phyloP scores from a whole-genome alignment of 2,329 filamentous ascomycete genomes.

The Colletotrichum simmondsii region DNA sequence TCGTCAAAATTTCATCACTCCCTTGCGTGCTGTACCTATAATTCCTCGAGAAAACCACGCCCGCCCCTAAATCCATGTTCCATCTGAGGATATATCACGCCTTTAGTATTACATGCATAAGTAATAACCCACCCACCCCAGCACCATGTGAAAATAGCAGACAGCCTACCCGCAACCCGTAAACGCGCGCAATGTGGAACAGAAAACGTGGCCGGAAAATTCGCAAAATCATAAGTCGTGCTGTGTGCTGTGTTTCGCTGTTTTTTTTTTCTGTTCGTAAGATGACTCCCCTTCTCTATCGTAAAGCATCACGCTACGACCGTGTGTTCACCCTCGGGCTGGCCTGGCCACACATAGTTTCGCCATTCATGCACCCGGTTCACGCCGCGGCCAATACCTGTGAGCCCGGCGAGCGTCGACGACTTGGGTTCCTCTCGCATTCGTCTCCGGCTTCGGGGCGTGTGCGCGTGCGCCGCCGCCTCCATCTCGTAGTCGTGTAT shows the following conservation, averaged over 20 bases:
- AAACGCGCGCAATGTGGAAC: slow-evolving; percentile 5
- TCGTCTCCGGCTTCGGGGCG: slow-evolving; percentile 42
- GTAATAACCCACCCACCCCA: slow-evolving; percentile 1
- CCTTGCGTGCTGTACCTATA: not conserved
- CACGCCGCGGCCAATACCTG: slow-evolving; percentile 56
- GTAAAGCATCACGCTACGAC: slow-evolving; percentile 7
- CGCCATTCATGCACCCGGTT: slow-evolving; percentile 61
- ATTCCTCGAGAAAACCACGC: not conserved
- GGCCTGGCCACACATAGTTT: slow-evolving; percentile 57
- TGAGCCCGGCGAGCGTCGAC: slow-evolving; percentile 60
- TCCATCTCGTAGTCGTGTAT: slow-evolving; percentile 47
- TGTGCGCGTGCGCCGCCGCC: slow-evolving; percentile 42
- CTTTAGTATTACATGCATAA: slow-evolving; percentile 24
- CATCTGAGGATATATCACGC: slow-evolving; percentile 13
- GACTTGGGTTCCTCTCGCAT: slow-evolving; percentile 44
- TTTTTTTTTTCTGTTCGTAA: not conserved
- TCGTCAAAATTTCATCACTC: not conserved
- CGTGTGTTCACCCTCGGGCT: slow-evolving; percentile 46
- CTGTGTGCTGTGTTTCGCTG: slow-evolving; percentile 5
- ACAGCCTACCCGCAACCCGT: not conserved
- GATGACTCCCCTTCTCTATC: not conserved
- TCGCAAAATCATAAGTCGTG: slow-evolving; percentile 11
- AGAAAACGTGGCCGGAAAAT: slow-evolving; percentile 2
- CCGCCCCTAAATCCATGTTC: not conserved
- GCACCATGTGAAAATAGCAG: not conserved